Evolutionary conservation across 2,329 filamentous ascomycete species (phyloP).

Genomic region (Aureobasidium mangrovei): DNA sequence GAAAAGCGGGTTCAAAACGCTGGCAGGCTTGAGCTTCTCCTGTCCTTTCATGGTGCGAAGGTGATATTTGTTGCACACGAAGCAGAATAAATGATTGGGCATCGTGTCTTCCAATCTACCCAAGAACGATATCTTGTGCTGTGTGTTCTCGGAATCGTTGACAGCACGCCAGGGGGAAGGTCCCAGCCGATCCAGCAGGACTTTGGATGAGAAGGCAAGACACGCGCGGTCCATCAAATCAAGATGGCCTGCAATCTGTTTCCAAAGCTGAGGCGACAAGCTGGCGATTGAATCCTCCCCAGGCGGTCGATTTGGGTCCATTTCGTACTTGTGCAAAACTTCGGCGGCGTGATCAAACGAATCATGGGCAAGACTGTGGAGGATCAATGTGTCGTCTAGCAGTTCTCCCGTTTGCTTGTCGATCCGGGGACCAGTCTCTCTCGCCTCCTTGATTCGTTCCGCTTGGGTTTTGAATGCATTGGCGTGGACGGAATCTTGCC

Average conservation of each 20-base stretch:
- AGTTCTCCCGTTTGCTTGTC: conserved; percentile 17
- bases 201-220: conserved; percentile 42
- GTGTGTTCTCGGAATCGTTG: conserved; percentile 34
- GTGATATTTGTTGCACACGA: conserved; percentile 49
- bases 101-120: conserved; percentile 41
- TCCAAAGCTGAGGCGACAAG: conserved; percentile 41
- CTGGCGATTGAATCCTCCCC: conserved; percentile 37
- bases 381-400: conserved; percentile 30
- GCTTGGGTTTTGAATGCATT: conserved; percentile 9
- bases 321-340: conserved; percentile 16
- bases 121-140: conserved; percentile 44
- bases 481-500: background rate
- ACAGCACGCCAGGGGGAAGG: conserved; percentile 32
- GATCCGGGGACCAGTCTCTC: conserved; percentile 9
- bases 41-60: conserved; percentile 43
- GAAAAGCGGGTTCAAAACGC: conserved; percentile 49
- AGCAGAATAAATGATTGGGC: conserved; percentile 51
- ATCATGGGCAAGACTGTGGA: conserved; percentile 30
- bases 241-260: conserved; percentile 34
- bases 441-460: background rate
- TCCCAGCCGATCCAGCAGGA: conserved; percentile 37
- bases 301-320: conserved; percentile 11
- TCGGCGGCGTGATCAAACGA: conserved; percentile 29
- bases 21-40: conserved; percentile 46
- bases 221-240: conserved; percentile 40